A percentile compares a stretch with the other conserved stretches of the same genome.
Conservation (phyloP, 148 eudicot species). For the Rhododendron simsii region DNA sequence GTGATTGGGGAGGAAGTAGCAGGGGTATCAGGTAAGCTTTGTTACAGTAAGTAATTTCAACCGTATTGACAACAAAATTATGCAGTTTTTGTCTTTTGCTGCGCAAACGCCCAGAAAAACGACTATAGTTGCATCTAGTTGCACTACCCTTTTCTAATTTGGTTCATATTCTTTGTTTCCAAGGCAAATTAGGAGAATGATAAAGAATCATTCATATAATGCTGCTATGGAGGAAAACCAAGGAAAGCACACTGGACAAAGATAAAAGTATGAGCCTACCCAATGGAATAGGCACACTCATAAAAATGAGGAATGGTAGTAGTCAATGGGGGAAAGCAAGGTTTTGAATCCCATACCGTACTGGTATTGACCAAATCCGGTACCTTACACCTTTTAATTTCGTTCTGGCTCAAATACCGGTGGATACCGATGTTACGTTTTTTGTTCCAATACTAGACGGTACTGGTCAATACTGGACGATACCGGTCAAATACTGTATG, state of each 20-base stretch:
- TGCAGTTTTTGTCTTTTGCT: neutral
- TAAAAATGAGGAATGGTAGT: neutral
- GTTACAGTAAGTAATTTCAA: neutral
- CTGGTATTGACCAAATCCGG: no score
- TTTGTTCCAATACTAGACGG: no score
- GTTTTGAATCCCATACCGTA: no score
- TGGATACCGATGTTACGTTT: no score
- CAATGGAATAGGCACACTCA: neutral
- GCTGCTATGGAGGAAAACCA: neutral
- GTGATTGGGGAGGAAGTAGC: constrained; percentile 51
- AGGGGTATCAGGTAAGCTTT: constrained; percentile 32
- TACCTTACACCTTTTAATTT: no score
- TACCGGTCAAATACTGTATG: no score
- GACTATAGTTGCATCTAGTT: neutral
- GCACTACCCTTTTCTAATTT: neutral
- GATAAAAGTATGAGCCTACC: neutral
- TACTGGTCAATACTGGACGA: no score
- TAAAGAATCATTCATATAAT: neutral
- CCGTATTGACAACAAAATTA: neutral
- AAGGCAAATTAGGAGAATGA: neutral
- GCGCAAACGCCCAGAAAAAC: neutral
- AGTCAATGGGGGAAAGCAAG: no score
- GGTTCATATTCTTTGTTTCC: neutral
- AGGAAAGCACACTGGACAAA: neutral
- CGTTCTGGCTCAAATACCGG: no score